Base-by-base conservation (phyloP, 345 rosid genomes). In the Combretum micranthum region DNA sequence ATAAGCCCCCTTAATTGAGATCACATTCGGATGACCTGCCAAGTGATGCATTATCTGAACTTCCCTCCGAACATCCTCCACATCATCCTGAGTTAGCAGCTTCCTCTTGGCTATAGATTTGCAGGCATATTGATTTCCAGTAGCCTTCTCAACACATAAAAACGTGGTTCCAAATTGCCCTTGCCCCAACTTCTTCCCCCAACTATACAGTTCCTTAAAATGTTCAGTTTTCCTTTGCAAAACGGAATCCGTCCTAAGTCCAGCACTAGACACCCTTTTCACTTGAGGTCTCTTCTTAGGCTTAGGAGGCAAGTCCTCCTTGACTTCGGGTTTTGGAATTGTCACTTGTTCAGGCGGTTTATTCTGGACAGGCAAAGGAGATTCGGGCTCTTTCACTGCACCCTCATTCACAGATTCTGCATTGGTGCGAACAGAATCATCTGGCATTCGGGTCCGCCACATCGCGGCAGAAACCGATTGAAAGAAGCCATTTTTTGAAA, bases 31-130 rank as follows among this genome's bases (percentile, higher is more conserved):
- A 46, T 73, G 77, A 12, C 78, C 81, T 4, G 69, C 75, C 65
- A 77, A 67, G 59, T 77, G 81, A 55, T 77, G 81, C 81, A 77
- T 77, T 66, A 77, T 77, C 78, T 73, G 81, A 64, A 77, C 75
- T 62, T 77, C 81, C 50, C 81, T 73, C 61, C 78, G 61, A 32
- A 77, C 81, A 61, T 77, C 81, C 52, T 77, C 81, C n/a, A 77
- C 81, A 52, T 76, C 81, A 50, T 76, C 81, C 42, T 46, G 62
- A 15, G 75, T 64, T 12, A 72, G 55, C 63, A 77, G 48, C 75
- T 77, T 77, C 64, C 77, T 67, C 65, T 77, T 77, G 5, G 81
- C 78, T 22, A 77, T 77, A 13, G 81, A 69, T 66, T 77, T 77
- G 64, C 81, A 77, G 7, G 81, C 81, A 21, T 50, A 77, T 57